phyloP scores from a whole-genome alignment of 768 basidiomycete genomes.

The Hysterangium stoloniferum region DNA sequence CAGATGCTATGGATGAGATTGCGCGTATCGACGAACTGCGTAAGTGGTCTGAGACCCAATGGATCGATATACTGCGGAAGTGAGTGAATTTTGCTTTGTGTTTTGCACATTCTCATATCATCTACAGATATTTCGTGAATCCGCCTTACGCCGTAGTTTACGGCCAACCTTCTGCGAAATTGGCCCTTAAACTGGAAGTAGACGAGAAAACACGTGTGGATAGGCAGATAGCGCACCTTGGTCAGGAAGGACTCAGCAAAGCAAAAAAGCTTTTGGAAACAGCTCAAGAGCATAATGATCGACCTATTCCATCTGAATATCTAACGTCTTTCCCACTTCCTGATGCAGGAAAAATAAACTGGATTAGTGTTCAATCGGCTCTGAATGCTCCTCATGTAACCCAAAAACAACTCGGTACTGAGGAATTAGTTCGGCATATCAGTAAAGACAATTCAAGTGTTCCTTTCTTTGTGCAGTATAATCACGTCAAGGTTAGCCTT shows the following conservation, averaged over 20 bases:
- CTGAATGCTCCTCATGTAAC: constrained; percentile 56
- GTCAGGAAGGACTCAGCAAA: constrained; percentile 70
- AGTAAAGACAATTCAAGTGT: constrained; percentile 56
- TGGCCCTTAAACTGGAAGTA: constrained; percentile 73
- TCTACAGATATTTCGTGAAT: constrained; percentile 68
- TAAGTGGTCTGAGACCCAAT: constrained; percentile 66
- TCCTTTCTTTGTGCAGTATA: constrained; percentile 89
- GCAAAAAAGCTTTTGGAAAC: constrained; percentile 61
- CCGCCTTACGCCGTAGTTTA: constrained; percentile 65
- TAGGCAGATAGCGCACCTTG: constrained; percentile 60
- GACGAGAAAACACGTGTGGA: constrained; percentile 75
- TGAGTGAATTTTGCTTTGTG: constrained; percentile 25
- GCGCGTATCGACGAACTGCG: constrained; percentile 59
- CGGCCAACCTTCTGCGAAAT: constrained; percentile 80
- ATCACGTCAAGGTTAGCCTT: constrained; percentile 72
- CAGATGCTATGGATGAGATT: constrained; percentile 68
- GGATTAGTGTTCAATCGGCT: constrained; percentile 71
- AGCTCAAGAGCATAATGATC: constrained; percentile 83
- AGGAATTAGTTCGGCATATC: constrained; percentile 53
- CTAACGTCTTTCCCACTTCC: constrained; percentile 86
- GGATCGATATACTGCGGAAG: constrained; percentile 72
- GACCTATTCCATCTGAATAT: constrained; percentile 72
- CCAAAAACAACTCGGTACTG: constrained; percentile 26
- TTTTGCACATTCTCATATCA: constrained; percentile 13
- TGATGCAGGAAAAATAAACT: constrained; percentile 81